Evolutionary conservation across 129 eudicot genomes (phyloP).

Genomic region (Pulicaria dysenterica): DNA sequence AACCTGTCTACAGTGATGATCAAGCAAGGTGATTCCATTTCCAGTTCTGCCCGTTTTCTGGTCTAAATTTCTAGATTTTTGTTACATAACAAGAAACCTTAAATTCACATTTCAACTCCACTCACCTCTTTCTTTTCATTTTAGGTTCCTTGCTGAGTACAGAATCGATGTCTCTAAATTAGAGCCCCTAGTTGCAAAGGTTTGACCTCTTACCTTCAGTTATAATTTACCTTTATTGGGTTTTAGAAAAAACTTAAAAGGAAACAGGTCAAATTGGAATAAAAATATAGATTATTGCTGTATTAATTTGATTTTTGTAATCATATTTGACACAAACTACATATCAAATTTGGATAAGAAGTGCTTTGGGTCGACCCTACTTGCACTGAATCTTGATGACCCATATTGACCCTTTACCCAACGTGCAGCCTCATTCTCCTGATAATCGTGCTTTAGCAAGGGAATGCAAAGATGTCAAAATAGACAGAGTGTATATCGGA

Average conservation of each 20-base stretch:
- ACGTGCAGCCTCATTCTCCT: conserved; percentile 94
- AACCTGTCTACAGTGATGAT: conserved; percentile 88
- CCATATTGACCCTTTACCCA: neutral
- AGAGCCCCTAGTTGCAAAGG: conserved; percentile 99
- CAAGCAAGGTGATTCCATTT: conserved; percentile 70
- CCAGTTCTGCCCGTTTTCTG: neutral
- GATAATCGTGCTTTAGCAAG: conserved; percentile 95
- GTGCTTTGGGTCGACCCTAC: neutral
- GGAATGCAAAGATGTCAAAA: conserved; percentile 96
- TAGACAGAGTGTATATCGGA: conserved; percentile 97
- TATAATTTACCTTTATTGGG: neutral
- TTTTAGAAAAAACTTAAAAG: neutral
- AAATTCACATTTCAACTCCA: conserved; percentile 4
- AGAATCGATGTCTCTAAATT: conserved; percentile 88
- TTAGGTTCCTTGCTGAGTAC: conserved; percentile 76
- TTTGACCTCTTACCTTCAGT: conserved; percentile 29
- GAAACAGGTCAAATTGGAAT: neutral
- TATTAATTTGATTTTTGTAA: neutral
- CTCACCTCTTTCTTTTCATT: conserved; percentile 14
- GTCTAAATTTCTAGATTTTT: neutral
- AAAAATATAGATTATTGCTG: neutral
- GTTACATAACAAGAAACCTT: neutral
- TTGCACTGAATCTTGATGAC: neutral
- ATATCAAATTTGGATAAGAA: too few species aligned
- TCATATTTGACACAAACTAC: neutral